These are phyloP conservation scores for Penicillium lividum DNA, from an alignment of 495 filamentous ascomycete species.

Conservation along the genomic window DNA sequence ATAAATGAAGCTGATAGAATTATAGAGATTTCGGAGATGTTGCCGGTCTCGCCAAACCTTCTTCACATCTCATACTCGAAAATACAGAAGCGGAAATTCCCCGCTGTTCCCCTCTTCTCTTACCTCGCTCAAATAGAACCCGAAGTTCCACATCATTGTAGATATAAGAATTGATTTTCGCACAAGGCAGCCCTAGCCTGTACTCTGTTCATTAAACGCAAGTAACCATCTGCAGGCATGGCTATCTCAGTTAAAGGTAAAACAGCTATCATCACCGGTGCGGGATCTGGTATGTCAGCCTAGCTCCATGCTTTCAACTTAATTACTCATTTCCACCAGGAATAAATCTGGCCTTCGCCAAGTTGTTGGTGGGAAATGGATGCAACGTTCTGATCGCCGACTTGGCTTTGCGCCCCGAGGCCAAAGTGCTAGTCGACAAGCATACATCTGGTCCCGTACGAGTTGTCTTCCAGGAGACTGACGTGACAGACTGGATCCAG, in stretches of 20 bases:
- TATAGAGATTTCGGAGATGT: conserved; percentile 13
- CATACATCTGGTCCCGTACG: conserved; percentile 44
- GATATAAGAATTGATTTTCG: conserved; percentile 16
- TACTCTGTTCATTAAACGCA: not conserved
- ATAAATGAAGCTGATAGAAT: conserved; percentile 8
- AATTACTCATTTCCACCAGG: conserved; percentile 17
- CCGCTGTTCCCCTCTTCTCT: conserved; percentile 11
- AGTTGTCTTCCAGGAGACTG: conserved; percentile 62
- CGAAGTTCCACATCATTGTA: conserved; percentile 18
- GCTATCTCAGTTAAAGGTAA: conserved; percentile 57
- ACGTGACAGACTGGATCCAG: conserved; percentile 62
- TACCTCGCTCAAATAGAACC: conserved; percentile 24
- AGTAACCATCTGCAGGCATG: conserved; percentile 20
- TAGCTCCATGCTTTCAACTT: not conserved
- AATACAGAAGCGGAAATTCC: conserved; percentile 8
- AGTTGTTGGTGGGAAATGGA: conserved; percentile 55
- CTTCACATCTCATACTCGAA: not conserved
- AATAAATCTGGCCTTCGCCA: conserved; percentile 61
- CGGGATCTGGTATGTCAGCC: conserved; percentile 60
- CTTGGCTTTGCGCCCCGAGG: conserved; percentile 63
- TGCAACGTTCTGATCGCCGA: conserved; percentile 71
- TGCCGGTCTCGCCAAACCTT: conserved; percentile 17
- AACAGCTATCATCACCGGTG: conserved; percentile 70
- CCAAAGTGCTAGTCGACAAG: conserved; percentile 54
- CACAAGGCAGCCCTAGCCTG: not conserved